phyloP scores from a whole-genome alignment of 768 basidiomycete species.

The Podaxis sp. region DNA sequence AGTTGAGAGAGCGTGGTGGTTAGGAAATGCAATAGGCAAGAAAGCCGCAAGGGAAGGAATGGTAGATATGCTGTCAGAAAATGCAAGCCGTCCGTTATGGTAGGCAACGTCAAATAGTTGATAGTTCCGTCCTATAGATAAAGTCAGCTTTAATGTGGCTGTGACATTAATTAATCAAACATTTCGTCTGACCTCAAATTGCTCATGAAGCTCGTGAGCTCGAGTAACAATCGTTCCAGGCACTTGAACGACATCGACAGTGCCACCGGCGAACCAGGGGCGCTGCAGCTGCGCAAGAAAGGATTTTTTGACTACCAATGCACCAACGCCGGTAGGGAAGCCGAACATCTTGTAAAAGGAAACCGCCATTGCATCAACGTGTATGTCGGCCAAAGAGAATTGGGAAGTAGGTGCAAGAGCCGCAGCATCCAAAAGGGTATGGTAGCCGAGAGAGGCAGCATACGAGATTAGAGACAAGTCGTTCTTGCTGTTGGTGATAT shows the following conservation, averaged over 20 bases:
- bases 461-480: slow-evolving; percentile 62
- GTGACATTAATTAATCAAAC: background rate
- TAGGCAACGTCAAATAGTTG: slow-evolving; percentile 75
- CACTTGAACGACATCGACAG: slow-evolving; percentile 80
- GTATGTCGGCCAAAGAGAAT: slow-evolving; percentile 62
- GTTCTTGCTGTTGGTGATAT: slow-evolving; percentile 76
- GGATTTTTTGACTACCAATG: slow-evolving; percentile 69
- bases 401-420: slow-evolving; percentile 73
- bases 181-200: slow-evolving; percentile 61
- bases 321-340: slow-evolving; percentile 83
- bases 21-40: slow-evolving; percentile 65
- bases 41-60: slow-evolving; percentile 74
- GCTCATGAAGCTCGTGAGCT: slow-evolving; percentile 59
- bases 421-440: slow-evolving; percentile 79
- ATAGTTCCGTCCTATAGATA: slow-evolving; percentile 74
- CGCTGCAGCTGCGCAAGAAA: slow-evolving; percentile 61
- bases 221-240: slow-evolving; percentile 70
- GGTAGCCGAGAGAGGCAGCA: slow-evolving; percentile 69
- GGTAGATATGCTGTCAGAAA: slow-evolving; percentile 79
- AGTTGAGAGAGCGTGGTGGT: slow-evolving; percentile 52
- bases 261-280: slow-evolving; percentile 87
- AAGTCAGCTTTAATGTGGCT: slow-evolving; percentile 9
- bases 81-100: slow-evolving; percentile 76
- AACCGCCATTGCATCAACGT: slow-evolving; percentile 80
- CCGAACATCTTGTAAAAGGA: slow-evolving; percentile 93